Percentiles rank a stretch among this genome's conserved stretches.
Conservation (phyloP, 2,329 filamentous ascomycete genomes). For the Myriosclerotinia duriaeana region DNA sequence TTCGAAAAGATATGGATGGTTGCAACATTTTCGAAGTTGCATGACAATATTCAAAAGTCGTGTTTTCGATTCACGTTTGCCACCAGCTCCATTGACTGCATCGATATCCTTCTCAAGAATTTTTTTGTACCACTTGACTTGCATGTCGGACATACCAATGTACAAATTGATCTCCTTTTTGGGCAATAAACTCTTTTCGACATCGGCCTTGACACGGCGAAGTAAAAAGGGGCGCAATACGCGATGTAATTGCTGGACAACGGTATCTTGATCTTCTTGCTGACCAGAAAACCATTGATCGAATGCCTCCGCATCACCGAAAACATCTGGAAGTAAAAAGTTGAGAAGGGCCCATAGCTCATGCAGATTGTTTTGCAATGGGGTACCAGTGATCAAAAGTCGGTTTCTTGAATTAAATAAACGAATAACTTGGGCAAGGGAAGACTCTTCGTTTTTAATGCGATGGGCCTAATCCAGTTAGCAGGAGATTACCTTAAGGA, state of each 20-base stretch:
- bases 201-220: slow-evolving; percentile 93
- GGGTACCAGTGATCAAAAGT: slow-evolving; percentile 92
- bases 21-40: slow-evolving; percentile 98
- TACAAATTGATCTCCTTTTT: slow-evolving; percentile 98
- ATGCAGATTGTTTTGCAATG: slow-evolving; percentile 95
- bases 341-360: slow-evolving; percentile 97
- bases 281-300: slow-evolving; percentile 97
- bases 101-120: slow-evolving; percentile 99
- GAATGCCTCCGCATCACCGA: slow-evolving; percentile 93
- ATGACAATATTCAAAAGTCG: slow-evolving; percentile 97
- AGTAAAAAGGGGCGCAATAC: slow-evolving; percentile 91
- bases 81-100: slow-evolving; percentile 92
- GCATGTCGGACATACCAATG: slow-evolving; percentile 98
- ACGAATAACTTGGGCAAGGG: slow-evolving; percentile 91
- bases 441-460: slow-evolving; percentile 99
- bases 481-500: neutral
- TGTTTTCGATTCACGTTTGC: slow-evolving; percentile 97
- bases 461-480: slow-evolving; percentile 64
- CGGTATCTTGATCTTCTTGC: slow-evolving; percentile 86
- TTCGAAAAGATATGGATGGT: slow-evolving; percentile 97
- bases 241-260: slow-evolving; percentile 92
- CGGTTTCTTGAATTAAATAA: slow-evolving; percentile 95
- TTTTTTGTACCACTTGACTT: slow-evolving; percentile 98
- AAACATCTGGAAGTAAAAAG: slow-evolving; percentile 96
- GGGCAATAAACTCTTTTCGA: slow-evolving; percentile 94